Percentiles rank a stretch among this genome's conserved stretches.
Evolutionary conservation across 768 basidiomycete genomes (phyloP).

Genomic region (Leccinum uliginosum): DNA sequence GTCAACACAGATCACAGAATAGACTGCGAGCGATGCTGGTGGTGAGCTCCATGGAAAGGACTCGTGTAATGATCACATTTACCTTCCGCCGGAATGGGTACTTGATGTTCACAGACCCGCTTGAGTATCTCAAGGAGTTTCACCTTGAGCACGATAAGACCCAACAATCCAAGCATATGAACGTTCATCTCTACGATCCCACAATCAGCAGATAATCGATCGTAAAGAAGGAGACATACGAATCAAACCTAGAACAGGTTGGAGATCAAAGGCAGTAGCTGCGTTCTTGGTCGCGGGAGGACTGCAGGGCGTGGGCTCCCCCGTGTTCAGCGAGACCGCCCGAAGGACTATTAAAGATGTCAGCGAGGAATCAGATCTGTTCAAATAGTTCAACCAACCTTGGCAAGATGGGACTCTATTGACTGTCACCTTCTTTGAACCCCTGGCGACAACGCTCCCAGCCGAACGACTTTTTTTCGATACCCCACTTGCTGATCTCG

Average conservation of each 20-base stretch:
- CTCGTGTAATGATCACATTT: conserved; percentile 7
- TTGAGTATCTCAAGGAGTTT: conserved; percentile 62
- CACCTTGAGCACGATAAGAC: conserved; percentile 60
- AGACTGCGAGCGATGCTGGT: conserved; percentile 38
- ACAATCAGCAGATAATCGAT: neutral
- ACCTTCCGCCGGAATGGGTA: conserved; percentile 47
- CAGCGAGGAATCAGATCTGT: neutral
- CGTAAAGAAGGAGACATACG: conserved; percentile 38
- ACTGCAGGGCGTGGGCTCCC: conserved; percentile 1
- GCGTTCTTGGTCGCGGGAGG: neutral
- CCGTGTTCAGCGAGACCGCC: conserved; percentile 18
- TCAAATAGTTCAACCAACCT: conserved; percentile 27
- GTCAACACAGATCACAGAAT: conserved; percentile 58
- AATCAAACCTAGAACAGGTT: conserved; percentile 42
- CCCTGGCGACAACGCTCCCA: neutral
- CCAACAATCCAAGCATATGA: conserved; percentile 65
- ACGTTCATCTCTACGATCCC: conserved; percentile 45
- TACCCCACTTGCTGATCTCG: conserved; percentile 1
- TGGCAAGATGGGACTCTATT: conserved; percentile 43
- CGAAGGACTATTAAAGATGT: conserved; percentile 5
- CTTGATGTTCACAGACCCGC: conserved; percentile 50
- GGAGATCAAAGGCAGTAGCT: conserved; percentile 21
- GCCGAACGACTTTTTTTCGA: conserved; percentile 38
- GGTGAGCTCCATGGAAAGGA: neutral
- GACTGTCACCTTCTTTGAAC: conserved; percentile 6